Percentiles rank a stretch among this genome's conserved stretches.
These are phyloP conservation scores for Blastocystis sp. DNA, from an alignment of 352 stramenopile species.

Conservation along the genomic window DNA sequence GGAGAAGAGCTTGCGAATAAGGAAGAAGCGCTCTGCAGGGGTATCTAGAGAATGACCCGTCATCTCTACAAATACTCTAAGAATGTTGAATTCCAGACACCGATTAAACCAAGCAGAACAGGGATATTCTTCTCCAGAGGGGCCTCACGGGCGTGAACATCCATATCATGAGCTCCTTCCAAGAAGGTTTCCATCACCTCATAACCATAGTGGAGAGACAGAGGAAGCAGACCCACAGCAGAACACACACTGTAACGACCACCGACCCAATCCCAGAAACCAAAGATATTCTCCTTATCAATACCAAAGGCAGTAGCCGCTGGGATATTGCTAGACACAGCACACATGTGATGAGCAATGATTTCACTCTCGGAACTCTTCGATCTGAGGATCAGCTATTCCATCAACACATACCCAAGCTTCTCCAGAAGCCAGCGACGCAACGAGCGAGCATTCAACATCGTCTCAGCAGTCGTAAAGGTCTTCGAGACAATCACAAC, in stretches of 20 bases:
- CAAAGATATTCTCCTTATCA: slow-evolving; percentile 86
- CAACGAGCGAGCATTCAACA: slow-evolving; percentile 91
- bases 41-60: slow-evolving; percentile 73
- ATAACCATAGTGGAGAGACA: slow-evolving; percentile 89
- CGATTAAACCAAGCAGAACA: slow-evolving; percentile 88
- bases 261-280: slow-evolving; percentile 96
- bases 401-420: slow-evolving; percentile 64
- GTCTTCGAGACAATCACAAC: slow-evolving; percentile 94
- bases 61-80: slow-evolving; percentile 80
- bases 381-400: slow-evolving; percentile 53
- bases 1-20: slow-evolving; percentile 83
- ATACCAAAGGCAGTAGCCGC: slow-evolving; percentile 86
- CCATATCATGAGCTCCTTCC: slow-evolving; percentile 87
- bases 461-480: slow-evolving; percentile 96
- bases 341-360: slow-evolving; percentile 70
- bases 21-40: slow-evolving; percentile 70
- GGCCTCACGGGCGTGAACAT: slow-evolving; percentile 88
- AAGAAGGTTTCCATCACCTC: slow-evolving; percentile 84
- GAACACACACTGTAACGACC: slow-evolving; percentile 93
- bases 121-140: slow-evolving; percentile 80
- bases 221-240: slow-evolving; percentile 86
- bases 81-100: slow-evolving; percentile 96
- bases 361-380: slow-evolving; percentile 66
- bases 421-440: slow-evolving; percentile 85
- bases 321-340: slow-evolving; percentile 70